Conservation (phyloP, 176 grass and related monocot species). For the Carex scoparia region DNA sequence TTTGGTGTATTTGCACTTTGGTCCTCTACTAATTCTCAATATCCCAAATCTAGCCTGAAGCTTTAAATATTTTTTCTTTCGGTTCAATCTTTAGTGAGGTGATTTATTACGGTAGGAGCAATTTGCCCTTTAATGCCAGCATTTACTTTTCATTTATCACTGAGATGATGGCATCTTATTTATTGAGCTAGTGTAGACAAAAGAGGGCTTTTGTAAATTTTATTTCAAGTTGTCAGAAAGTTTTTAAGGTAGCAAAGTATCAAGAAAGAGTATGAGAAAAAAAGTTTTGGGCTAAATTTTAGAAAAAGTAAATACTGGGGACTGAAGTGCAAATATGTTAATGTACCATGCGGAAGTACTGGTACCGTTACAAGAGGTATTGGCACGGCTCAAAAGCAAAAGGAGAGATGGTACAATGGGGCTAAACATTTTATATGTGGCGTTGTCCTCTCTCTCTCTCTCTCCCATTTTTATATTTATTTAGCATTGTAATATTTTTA, state of each 20-base stretch:
- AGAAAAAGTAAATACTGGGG: neutral
- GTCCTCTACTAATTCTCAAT: neutral
- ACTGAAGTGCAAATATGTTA: conserved; percentile 14
- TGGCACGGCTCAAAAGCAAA: conserved; percentile 24
- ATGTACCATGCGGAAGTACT: neutral
- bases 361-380: conserved; percentile 14
- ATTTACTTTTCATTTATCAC: neutral
- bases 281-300: neutral
- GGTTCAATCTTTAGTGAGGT: neutral
- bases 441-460: conserved; percentile 15
- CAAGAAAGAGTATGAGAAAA: neutral
- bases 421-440: neutral
- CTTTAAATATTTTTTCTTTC: neutral
- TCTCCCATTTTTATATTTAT: neutral
- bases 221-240: neutral
- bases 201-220: neutral
- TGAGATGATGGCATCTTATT: neutral
- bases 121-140: neutral
- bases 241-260: neutral
- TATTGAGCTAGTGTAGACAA: neutral
- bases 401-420: conserved; percentile 11
- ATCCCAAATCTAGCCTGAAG: neutral
- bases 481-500: conserved; percentile 21
- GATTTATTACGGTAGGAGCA: neutral
- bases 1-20: conserved; percentile 1